Conservation (phyloP, 345 rosid species). For the Citrus australasica region DNA sequence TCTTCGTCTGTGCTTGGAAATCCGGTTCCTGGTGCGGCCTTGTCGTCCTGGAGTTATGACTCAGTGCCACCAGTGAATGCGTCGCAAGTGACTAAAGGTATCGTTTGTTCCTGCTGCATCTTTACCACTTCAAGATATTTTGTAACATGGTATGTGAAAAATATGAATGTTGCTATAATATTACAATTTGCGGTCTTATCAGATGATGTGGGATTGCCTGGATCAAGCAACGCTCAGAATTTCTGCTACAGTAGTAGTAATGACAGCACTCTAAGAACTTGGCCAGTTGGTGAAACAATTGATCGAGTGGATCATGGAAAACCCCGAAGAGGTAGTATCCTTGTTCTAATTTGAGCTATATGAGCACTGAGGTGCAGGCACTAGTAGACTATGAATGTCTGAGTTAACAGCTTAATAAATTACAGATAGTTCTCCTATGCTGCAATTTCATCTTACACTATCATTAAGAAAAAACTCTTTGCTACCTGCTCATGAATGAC, state of each 20-base stretch:
- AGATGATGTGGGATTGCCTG: constrained; percentile 35
- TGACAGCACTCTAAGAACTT: constrained; percentile 41
- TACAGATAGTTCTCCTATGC: background rate
- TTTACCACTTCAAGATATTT: background rate
- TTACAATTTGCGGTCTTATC: background rate
- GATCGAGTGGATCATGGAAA: constrained; percentile 27
- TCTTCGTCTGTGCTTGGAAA: constrained; percentile 40
- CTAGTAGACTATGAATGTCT: background rate
- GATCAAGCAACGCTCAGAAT: constrained; percentile 20
- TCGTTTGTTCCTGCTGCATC: background rate
- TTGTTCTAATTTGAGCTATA: constrained; percentile 5
- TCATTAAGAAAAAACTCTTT: background rate
- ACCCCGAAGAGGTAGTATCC: constrained; percentile 42
- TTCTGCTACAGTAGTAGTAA: constrained; percentile 41
- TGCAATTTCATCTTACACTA: background rate
- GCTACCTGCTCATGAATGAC: background rate
- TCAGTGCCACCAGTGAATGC: constrained; percentile 32
- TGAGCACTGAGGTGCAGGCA: background rate
- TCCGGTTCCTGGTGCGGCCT: constrained; percentile 32
- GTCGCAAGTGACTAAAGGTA: constrained; percentile 46
- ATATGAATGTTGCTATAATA: background rate
- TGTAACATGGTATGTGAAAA: background rate
- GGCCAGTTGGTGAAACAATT: constrained; percentile 28
- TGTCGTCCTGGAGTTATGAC: constrained; percentile 51
- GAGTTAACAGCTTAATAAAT: background rate